These are phyloP conservation scores for Mycena alexandri DNA, from an alignment of 768 basidiomycete species.

Conservation along the genomic window DNA sequence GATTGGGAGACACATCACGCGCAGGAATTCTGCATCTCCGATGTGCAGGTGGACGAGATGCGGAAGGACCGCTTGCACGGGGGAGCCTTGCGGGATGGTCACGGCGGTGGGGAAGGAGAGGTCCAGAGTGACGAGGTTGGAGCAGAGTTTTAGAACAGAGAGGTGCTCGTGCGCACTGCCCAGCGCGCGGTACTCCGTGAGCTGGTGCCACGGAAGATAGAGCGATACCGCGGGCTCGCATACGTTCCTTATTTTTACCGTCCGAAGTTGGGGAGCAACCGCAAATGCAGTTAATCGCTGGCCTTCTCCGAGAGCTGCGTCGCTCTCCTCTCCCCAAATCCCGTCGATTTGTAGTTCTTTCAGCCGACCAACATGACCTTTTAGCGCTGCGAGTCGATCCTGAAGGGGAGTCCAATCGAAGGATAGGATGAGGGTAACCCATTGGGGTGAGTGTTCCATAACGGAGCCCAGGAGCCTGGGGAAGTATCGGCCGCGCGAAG, in stretches of 20 bases:
- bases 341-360: conserved; percentile 17
- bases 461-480: neutral
- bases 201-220: conserved; percentile 19
- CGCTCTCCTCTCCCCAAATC: neutral
- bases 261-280: conserved; percentile 1
- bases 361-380: neutral
- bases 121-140: conserved; percentile 7
- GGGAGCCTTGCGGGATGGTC: neutral
- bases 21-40: conserved; percentile 9
- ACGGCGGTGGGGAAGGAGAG: neutral
- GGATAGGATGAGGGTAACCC: neutral
- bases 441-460: conserved; percentile 1
- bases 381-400: neutral
- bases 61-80: neutral
- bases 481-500: neutral
- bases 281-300: neutral
- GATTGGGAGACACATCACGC: conserved; percentile 6
- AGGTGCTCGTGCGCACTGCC: conserved; percentile 14
- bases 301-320: neutral
- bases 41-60: neutral
- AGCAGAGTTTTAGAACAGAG: conserved; percentile 5
- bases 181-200: conserved; percentile 11
- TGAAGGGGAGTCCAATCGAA: conserved; percentile 6
- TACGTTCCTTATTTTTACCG: neutral
- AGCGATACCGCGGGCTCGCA: conserved; percentile 25